These are phyloP conservation scores for Yarrowia sp. DNA, from an alignment of 805 yeast species.

Conservation along the genomic window DNA sequence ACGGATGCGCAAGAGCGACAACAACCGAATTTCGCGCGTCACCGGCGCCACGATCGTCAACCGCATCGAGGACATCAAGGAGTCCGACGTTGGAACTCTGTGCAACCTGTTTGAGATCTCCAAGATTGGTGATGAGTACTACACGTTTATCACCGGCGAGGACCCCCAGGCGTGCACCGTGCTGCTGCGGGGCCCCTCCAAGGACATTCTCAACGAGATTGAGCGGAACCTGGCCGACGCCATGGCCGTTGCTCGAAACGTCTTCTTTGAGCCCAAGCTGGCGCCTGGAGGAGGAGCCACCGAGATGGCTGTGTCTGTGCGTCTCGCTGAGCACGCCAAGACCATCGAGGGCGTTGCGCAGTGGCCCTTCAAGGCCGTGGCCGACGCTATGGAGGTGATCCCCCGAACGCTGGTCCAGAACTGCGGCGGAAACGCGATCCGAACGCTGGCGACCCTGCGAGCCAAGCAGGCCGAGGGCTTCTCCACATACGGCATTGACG, in stretches of 20 bases:
- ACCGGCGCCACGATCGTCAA: conserved; percentile 97
- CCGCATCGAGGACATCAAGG: conserved; percentile 90
- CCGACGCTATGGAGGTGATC: conserved; percentile 97
- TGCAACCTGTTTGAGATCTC: conserved; percentile 94
- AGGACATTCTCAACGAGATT: conserved; percentile 92
- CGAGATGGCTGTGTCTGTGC: conserved; percentile 95
- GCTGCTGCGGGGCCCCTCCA: conserved; percentile 91
- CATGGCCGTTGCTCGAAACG: conserved; percentile 95
- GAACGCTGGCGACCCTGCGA: conserved; percentile 83
- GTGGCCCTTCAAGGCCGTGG: conserved; percentile 99
- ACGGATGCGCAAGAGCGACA: conserved; percentile 92
- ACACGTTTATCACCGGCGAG: conserved; percentile 70
- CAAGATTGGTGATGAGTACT: conserved; percentile 96
- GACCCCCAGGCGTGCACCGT: conserved; percentile 93
- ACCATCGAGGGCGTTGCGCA: conserved; percentile 91
- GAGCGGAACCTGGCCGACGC: conserved; percentile 98
- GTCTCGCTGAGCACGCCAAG: conserved; percentile 85
- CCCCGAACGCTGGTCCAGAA: conserved; percentile 97
- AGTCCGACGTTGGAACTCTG: conserved; percentile 79
- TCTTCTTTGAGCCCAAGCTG: conserved; percentile 87
- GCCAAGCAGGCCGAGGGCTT: conserved; percentile 94
- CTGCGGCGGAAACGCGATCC: conserved; percentile 95
- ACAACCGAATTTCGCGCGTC: conserved; percentile 93
- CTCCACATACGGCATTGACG: conserved; percentile 86
- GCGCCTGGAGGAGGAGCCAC: conserved; percentile 99